These are phyloP conservation scores for Trichoderma aggressivum DNA, from an alignment of 2,329 filamentous ascomycete genomes.

Conservation along the genomic window DNA sequence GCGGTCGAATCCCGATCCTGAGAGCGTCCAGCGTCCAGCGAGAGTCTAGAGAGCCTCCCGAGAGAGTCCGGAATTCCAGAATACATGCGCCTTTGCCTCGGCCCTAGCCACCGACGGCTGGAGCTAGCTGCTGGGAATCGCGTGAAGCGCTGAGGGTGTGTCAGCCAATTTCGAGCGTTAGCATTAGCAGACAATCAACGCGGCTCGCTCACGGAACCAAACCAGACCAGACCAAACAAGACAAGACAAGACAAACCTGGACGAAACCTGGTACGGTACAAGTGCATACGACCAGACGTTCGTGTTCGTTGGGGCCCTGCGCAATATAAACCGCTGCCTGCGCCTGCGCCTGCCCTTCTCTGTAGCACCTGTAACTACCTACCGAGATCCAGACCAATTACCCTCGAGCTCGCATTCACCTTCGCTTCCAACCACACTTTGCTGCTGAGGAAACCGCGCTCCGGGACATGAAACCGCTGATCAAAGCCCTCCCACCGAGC, in stretches of 20 bases:
- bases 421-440: not conserved
- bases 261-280: not conserved
- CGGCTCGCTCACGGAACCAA: constrained; percentile 9
- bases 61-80: not conserved
- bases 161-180: constrained; percentile 9
- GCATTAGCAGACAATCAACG: not conserved
- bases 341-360: not conserved
- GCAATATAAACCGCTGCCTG: constrained; percentile 13
- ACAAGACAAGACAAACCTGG: not conserved
- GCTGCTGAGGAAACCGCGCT: not conserved
- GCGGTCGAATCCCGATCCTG: not conserved
- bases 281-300: not conserved
- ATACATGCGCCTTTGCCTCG: not conserved
- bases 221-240: not conserved
- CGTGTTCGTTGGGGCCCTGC: not conserved
- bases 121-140: not conserved
- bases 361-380: not conserved
- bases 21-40: not conserved
- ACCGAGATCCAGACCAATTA: not conserved
- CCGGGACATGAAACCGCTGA: constrained; percentile 17
- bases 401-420: not conserved
- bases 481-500: constrained; percentile 15
- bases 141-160: not conserved
- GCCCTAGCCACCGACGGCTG: not conserved
- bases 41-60: not conserved